Evolutionary conservation across 2,329 filamentous ascomycete genomes (phyloP), one percentile per base, ranked within the genome.

Genomic region (Rhinocladiella mackenziei): DNA sequence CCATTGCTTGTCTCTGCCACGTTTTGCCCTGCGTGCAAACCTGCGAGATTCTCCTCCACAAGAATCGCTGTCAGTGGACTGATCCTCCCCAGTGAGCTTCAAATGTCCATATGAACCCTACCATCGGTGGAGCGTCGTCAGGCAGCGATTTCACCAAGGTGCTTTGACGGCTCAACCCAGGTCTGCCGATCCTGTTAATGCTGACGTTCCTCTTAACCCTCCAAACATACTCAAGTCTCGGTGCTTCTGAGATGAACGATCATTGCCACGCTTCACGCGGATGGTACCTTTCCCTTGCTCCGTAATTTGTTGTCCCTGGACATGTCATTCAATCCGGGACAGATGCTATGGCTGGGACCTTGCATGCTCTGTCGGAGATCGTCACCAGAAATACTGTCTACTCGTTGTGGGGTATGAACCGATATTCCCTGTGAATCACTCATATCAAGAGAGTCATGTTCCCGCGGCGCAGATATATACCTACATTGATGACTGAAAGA

Each of bases 361-460:
- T 38, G 37, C 14, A 23, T 30, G 18, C 22, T 28, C 11, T 9
- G 20, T 20, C 22, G 19, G 20, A 31, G 32, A 13, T 49, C 39
- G 10, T 50, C 45, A 22, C 39, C 40, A 17, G 39, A 49, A 13
- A 50, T 17, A 22, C 31, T 54, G 14, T 31, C 36, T 10, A 55
- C 41, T 11, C 40, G 49, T 20, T 45, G 41, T 8, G 53, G 55
- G 11, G 55, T 55, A 29, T 55, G 55, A 19, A 57, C 50, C 2
- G 53, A 57, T 17, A 57, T 40, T 3, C 47, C 48, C 20, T 56
- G 52, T 13, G 54, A 48, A 33, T 56, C 53, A 25, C 53, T 54
- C 50, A 55, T 49, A 28, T 56, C 54, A 17, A 53, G 50, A 31
- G 50, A 53, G 25, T 49, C 39, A n/a, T 54, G 48, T 38, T 53